A percentile compares a stretch with the other conserved stretches of the same genome.
Conservation (phyloP, 306 rosid genomes). For the Cajanus cajan region DNA sequence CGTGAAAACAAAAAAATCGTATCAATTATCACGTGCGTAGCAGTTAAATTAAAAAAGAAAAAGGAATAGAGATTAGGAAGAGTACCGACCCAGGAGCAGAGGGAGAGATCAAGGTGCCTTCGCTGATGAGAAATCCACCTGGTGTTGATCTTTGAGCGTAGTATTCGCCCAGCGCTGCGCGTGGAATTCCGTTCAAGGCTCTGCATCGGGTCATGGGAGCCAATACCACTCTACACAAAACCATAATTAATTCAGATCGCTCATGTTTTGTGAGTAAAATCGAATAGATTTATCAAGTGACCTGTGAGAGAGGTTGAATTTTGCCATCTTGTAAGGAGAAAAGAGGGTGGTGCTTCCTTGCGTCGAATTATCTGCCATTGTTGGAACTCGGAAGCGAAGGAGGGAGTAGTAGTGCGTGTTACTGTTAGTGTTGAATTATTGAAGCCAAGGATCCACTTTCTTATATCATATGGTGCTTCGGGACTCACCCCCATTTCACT, state of each 20-base stretch:
- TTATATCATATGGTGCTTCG: too few relatives aligned
- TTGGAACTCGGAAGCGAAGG: too few relatives aligned
- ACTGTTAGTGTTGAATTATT: too few relatives aligned
- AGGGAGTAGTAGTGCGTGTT: too few relatives aligned
- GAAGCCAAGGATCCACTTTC: too few relatives aligned
- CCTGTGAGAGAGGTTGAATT: conserved; percentile 49
- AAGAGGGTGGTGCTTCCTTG: conserved; percentile 53
- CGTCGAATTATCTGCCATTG: too few relatives aligned
- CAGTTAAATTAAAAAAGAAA: neutral
- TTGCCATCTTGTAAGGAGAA: conserved; percentile 52
- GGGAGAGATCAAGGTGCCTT: conserved; percentile 50
- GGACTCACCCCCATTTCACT: too few relatives aligned
- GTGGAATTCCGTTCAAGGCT: conserved; percentile 42
- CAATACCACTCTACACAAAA: conserved; percentile 44
- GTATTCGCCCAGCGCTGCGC: conserved; percentile 28
- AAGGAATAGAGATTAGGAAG: too few relatives aligned
- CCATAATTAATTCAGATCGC: too few relatives aligned
- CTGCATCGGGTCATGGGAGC: conserved; percentile 59
- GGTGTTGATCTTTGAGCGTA: conserved; percentile 46
- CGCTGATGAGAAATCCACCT: conserved; percentile 42
- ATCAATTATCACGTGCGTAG: neutral
- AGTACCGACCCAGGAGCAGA: conserved; percentile 47
- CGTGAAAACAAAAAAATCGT: neutral
- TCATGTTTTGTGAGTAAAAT: too few relatives aligned
- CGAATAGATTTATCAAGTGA: too few relatives aligned